Conservation (phyloP, 768 basidiomycete species). For the Agaricus blazei region DNA sequence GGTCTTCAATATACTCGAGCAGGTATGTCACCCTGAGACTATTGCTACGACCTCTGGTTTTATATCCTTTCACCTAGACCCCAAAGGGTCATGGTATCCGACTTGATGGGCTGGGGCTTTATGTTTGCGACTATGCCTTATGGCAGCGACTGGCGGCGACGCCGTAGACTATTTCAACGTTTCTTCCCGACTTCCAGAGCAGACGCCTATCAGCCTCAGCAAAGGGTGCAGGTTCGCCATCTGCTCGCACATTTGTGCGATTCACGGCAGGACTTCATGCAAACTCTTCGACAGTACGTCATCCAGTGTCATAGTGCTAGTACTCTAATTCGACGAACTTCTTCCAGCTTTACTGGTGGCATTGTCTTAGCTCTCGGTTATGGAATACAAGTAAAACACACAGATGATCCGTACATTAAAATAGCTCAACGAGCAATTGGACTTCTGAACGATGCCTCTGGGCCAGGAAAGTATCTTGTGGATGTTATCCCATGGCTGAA, state of each 20-base stretch:
- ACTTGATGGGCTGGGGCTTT: constrained; percentile 33
- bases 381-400: constrained; percentile 32
- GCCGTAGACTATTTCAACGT: constrained; percentile 33
- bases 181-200: constrained; percentile 26
- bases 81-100: constrained; percentile 16
- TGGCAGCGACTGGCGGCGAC: constrained; percentile 32
- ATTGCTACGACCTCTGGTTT: no score
- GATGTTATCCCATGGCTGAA: constrained; percentile 28
- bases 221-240: neutral
- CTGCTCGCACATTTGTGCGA: constrained; percentile 21
- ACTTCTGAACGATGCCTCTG: constrained; percentile 3
- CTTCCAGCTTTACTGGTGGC: constrained; percentile 30
- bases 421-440: constrained; percentile 33
- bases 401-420: constrained; percentile 35
- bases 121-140: constrained; percentile 33
- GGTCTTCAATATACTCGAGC: constrained; percentile 38
- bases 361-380: constrained; percentile 35
- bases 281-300: constrained; percentile 29
- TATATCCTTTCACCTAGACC: constrained; percentile 11
- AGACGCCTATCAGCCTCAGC: constrained; percentile 3
- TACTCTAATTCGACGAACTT: no score
- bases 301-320: neutral
- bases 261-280: constrained; percentile 30
- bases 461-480: constrained; percentile 26
- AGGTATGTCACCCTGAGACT: constrained; percentile 3